A percentile compares a stretch with the other conserved stretches of the same genome.
Evolutionary conservation across 2,329 filamentous ascomycete genomes (phyloP).

Genomic region (Diaporthe sp.): DNA sequence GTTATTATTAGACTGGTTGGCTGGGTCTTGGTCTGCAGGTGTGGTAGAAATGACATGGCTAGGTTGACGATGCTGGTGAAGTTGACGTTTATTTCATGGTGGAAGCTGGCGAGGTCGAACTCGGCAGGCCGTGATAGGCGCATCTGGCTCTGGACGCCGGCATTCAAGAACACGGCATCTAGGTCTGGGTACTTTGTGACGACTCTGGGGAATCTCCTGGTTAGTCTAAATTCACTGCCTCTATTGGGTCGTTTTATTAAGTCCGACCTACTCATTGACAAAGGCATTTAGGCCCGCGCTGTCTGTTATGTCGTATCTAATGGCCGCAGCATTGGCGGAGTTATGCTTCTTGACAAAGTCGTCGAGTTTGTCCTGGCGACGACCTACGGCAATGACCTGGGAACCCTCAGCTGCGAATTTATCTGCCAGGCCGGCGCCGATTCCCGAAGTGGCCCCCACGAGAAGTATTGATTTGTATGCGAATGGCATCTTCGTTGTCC

Average conservation of each 20-base stretch:
- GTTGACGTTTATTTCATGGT: conserved; percentile 56
- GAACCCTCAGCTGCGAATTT: conserved; percentile 53
- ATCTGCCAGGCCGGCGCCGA: conserved; percentile 59
- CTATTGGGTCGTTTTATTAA: background rate
- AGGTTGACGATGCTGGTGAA: conserved; percentile 57
- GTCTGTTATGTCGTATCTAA: conserved; percentile 58
- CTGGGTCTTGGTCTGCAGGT: conserved; percentile 45
- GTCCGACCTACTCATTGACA: conserved; percentile 20
- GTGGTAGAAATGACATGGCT: conserved; percentile 57
- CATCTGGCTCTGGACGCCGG: conserved; percentile 43
- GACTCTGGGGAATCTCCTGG: background rate
- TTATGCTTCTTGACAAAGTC: conserved; percentile 58
- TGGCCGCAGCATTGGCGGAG: conserved; percentile 49
- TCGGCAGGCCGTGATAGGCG: conserved; percentile 56
- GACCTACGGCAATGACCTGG: conserved; percentile 61
- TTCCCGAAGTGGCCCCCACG: conserved; percentile 65
- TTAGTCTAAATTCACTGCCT: background rate
- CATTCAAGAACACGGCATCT: conserved; percentile 58
- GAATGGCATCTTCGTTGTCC: conserved; percentile 19
- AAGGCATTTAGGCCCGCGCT: conserved; percentile 53
- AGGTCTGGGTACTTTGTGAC: conserved; percentile 53
- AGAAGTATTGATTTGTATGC: conserved; percentile 63
- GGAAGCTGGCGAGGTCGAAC: conserved; percentile 52
- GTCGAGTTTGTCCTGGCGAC: conserved; percentile 61
- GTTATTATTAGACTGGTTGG: conserved; percentile 47